These are phyloP conservation scores for Rhizopogon vulgaris DNA, from an alignment of 768 basidiomycete genomes.

Conservation along the genomic window DNA sequence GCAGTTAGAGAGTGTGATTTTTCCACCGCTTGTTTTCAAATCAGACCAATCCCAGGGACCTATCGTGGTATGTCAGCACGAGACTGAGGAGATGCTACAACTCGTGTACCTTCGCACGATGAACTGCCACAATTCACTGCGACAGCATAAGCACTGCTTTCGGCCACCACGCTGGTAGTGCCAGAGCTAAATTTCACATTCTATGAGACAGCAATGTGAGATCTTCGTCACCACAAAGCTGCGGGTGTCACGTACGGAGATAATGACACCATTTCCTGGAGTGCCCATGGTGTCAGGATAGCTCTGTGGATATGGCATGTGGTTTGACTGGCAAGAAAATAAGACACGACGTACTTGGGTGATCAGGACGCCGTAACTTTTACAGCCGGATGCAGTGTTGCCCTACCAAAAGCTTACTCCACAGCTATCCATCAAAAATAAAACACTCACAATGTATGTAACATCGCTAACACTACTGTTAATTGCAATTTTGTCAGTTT, in stretches of 20 bases:
- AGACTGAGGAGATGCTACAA: neutral
- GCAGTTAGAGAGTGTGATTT: slow-evolving; percentile 22
- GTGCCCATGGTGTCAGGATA: slow-evolving; percentile 48
- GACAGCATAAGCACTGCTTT: slow-evolving; percentile 35
- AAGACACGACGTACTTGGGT: slow-evolving; percentile 37
- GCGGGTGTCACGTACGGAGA: slow-evolving; percentile 40
- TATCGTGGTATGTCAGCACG: slow-evolving; percentile 9
- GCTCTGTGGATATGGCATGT: slow-evolving; percentile 29
- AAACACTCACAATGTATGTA: slow-evolving; percentile 37
- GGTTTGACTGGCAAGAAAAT: neutral
- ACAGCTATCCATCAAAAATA: neutral
- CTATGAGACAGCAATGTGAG: slow-evolving; percentile 22
- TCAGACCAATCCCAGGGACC: slow-evolving; percentile 48
- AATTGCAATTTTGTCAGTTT: slow-evolving; percentile 41
- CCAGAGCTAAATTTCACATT: slow-evolving; percentile 42
- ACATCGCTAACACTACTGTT: slow-evolving; percentile 43
- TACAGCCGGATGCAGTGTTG: slow-evolving; percentile 46
- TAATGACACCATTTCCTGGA: slow-evolving; percentile 49
- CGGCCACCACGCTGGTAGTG: slow-evolving; percentile 38
- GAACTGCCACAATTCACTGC: slow-evolving; percentile 52
- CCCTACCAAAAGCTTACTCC: slow-evolving; percentile 24
- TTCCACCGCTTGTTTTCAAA: slow-evolving; percentile 40
- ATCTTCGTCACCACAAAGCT: neutral
- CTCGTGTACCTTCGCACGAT: slow-evolving; percentile 40
- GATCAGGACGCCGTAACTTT: slow-evolving; percentile 51